Conservation (phyloP, 176 grass and related monocot species). For the Oryza coarctata region DNA sequence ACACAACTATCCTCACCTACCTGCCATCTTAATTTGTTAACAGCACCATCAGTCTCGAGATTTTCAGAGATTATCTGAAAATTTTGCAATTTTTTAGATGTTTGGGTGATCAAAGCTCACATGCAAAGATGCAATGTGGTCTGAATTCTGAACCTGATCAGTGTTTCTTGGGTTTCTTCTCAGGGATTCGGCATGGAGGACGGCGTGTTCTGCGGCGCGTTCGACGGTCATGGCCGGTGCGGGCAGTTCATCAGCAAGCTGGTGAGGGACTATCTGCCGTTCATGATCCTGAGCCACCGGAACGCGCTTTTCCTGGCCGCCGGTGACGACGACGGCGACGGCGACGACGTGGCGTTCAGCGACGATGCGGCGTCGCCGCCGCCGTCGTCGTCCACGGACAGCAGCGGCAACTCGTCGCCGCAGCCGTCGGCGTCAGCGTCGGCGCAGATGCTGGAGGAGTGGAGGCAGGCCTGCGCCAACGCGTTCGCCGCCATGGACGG, state of each 20-base stretch:
- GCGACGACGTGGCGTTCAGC: constrained; percentile 36
- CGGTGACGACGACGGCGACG: constrained; percentile 11
- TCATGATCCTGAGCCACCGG: constrained; percentile 71
- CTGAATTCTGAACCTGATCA: background rate
- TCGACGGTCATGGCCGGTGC: constrained; percentile 85
- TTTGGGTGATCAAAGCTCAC: background rate
- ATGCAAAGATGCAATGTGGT: constrained; percentile 4
- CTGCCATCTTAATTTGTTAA: background rate
- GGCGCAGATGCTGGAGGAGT: constrained; percentile 67
- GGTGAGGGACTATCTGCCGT: constrained; percentile 76
- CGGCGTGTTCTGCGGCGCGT: constrained; percentile 87
- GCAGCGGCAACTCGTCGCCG: constrained; percentile 31
- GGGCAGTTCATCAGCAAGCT: constrained; percentile 71
- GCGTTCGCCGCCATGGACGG: constrained; percentile 78
- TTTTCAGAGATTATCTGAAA: background rate
- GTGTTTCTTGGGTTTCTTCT: background rate
- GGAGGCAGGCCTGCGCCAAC: constrained; percentile 62
- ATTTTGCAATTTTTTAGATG: background rate
- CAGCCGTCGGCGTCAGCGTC: constrained; percentile 9
- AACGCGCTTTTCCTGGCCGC: constrained; percentile 47
- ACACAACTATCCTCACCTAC: constrained; percentile 21
- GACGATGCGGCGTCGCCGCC: background rate
- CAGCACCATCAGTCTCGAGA: background rate
- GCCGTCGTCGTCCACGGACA: constrained; percentile 32
- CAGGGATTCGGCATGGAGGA: constrained; percentile 91